Evolutionary conservation across 2,329 filamentous ascomycete genomes (phyloP), one percentile per base, ranked within the genome.

Genomic region (Fulvia fulva): DNA sequence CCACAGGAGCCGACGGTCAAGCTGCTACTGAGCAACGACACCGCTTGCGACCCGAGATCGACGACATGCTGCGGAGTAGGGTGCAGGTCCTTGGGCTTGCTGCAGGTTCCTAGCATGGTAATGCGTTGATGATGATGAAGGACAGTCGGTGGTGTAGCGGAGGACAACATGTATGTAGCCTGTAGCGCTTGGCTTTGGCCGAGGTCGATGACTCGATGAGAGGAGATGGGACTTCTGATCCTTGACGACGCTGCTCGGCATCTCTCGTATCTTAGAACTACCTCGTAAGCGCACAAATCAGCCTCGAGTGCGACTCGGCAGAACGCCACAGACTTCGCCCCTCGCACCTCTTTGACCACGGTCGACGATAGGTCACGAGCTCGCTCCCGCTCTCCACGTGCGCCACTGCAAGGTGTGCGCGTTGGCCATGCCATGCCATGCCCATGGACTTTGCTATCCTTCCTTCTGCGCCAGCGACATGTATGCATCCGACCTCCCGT

Each of bases 141-240:
- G n/a, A n/a, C n/a, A n/a, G n/a, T n/a, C 37, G 16, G 37, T 1
- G n/a, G n/a, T n/a, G 37, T 41, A n/a, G 37, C n/a, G 16, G n/a
- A 32, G 4, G 28, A 32, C 12, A 32, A 41, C 37, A 41, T 1
- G 37, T 37, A 30, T 34, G 30, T 14, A 8, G 16, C 3, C 9
- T 34, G 30, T 9, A 9, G 30, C 9, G 37, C 16, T 41, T 7
- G 16, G 16, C 37, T 5, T 41, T 41, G 7, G 37, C 14, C n/a
- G 22, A 47, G n/a, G n/a, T n/a, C 37, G 22, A 44, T 57, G 50
- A 47, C 43, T 49, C 46, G 49, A 43, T 53, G 37, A 28, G 37
- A 50, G 45, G 21, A 49, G 21, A 30, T 30, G 2, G 9, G 30
- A 34, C 30, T 34, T 3, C 30, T 8, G 3, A 3, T 34, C 8